A percentile compares a stretch with the other conserved stretches of the same genome.
phyloP scores from a whole-genome alignment of 495 filamentous ascomycete genomes.

The Trichoderma reesei region DNA sequence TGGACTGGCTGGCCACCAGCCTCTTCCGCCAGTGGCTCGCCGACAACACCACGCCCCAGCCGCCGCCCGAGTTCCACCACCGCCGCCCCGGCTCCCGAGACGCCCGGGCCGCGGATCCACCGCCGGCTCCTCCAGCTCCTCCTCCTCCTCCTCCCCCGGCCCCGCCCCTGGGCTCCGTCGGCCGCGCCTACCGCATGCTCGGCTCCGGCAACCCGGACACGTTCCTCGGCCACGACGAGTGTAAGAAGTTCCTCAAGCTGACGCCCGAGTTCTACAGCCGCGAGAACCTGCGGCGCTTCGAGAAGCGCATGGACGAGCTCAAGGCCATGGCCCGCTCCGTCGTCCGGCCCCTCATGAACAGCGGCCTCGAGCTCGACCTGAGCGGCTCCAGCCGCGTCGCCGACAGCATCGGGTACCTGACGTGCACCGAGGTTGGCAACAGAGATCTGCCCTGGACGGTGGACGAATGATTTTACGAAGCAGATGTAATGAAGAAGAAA shows the following conservation, averaged over 20 bases:
- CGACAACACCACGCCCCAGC: conserved; percentile 69
- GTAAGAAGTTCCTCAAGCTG: conserved; percentile 78
- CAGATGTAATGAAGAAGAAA: neutral
- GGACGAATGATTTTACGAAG: neutral
- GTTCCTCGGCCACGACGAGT: conserved; percentile 75
- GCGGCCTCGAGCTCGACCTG: conserved; percentile 66
- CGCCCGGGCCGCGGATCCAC: conserved; percentile 14
- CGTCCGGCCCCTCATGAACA: conserved; percentile 79
- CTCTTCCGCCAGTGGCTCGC: conserved; percentile 87
- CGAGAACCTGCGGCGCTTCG: conserved; percentile 71
- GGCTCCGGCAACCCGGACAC: conserved; percentile 45
- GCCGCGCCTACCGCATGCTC: conserved; percentile 63
- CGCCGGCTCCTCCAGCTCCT: conserved; percentile 16
- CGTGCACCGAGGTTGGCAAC: conserved; percentile 61
- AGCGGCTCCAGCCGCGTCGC: conserved; percentile 15
- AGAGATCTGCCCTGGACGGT: conserved; percentile 54
- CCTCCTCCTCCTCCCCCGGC: conserved; percentile 15
- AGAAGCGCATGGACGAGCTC: conserved; percentile 76
- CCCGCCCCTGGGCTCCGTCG: conserved; percentile 41
- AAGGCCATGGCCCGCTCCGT: conserved; percentile 72
- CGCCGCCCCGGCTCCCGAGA: conserved; percentile 6
- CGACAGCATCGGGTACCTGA: conserved; percentile 51
- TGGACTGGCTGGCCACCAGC: conserved; percentile 79
- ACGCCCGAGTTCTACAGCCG: conserved; percentile 58
- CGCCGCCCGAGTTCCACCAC: conserved; percentile 27